Conservation (phyloP, 2,329 filamentous ascomycete species). For the Amylocarpus encephaloides region DNA sequence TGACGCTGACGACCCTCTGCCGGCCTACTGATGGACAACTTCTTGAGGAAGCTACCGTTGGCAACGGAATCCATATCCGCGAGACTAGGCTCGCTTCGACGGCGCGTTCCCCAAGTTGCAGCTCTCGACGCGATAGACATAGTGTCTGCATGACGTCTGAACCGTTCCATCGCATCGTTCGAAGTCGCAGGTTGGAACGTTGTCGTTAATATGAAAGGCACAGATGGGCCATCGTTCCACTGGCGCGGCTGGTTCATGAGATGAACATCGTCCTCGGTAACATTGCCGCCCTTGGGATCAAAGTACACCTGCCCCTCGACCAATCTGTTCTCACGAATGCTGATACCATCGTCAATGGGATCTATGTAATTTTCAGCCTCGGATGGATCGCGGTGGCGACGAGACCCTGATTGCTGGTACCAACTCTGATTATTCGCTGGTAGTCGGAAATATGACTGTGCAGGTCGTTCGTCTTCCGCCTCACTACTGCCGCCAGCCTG, state of each 20-base stretch:
- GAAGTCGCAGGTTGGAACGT: conserved; percentile 41
- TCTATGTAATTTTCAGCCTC: conserved; percentile 21
- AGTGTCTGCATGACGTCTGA: conserved; percentile 38
- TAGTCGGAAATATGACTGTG: conserved; percentile 15
- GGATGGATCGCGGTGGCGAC: background rate
- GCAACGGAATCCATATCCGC: conserved; percentile 53
- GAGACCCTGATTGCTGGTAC: conserved; percentile 9
- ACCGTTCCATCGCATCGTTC: conserved; percentile 43
- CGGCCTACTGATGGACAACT: conserved; percentile 47
- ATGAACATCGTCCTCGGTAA: conserved; percentile 22
- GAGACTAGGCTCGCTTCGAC: conserved; percentile 54
- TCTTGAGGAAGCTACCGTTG: conserved; percentile 57
- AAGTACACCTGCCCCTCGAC: conserved; percentile 30
- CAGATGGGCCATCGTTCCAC: conserved; percentile 34
- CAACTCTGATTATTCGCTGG: conserved; percentile 10
- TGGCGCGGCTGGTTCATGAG: conserved; percentile 27
- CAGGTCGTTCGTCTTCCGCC: conserved; percentile 17
- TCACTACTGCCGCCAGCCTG: conserved; percentile 19
- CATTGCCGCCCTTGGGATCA: conserved; percentile 16
- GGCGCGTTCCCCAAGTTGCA: conserved; percentile 65
- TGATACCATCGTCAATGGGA: conserved; percentile 27
- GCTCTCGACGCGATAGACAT: conserved; percentile 54
- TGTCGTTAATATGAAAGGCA: conserved; percentile 30
- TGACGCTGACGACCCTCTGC: conserved; percentile 38
- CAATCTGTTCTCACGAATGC: conserved; percentile 28